Base-by-base conservation (phyloP, 2,329 filamentous ascomycete genomes). In the Pyricularia pennisetigena region DNA sequence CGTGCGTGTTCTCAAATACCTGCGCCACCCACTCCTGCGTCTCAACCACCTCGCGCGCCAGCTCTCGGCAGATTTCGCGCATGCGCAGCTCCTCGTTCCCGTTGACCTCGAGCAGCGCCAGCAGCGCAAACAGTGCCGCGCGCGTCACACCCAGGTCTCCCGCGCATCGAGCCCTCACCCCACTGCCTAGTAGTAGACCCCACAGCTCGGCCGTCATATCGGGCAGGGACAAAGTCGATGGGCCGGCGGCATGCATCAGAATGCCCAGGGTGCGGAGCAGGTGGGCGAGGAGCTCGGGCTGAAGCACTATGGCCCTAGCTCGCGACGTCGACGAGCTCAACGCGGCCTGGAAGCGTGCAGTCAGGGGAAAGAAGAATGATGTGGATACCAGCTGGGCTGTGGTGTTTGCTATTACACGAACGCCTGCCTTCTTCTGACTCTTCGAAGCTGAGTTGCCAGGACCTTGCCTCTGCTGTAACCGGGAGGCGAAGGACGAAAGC, bases 241-340 rank as follows among this genome's bases (percentile, higher is more conserved):
- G 91, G 0, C 95, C 95, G 0, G 91, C 87, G 0, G 94, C 91
- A 72, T 97, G 90, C 64, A 98, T 80, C 41, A 97, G 81, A 8
- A 99, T 82, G 0, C 90, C 90, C 0, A 98, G 82, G 0, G 95
- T 99, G 77, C 96, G 94, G 41, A 98, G 81, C 76, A 93, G 95
- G 9, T 93, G 85, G 0, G 89, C 84, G 0, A 98, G 85, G 6
- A 97, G 83, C 69, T 91, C 86, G 0, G 93, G 89, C 61, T 93
- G 87, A 66, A 92, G 86, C 70, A 93, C 84, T 66, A 93, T 85
- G 9, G 28, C 20, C 66, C 88, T 87, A 65, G 80, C 77, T 16
- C 76, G 73, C 3, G 49, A 4, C 54, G 54, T 4, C 4, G 76
- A 73, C 0, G 80, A 78, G 64, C 79, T 80, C 63, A 86, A 76